These are phyloP conservation scores for Fusarium sp. DNA, from an alignment of 2,329 filamentous ascomycete species.

Conservation along the genomic window DNA sequence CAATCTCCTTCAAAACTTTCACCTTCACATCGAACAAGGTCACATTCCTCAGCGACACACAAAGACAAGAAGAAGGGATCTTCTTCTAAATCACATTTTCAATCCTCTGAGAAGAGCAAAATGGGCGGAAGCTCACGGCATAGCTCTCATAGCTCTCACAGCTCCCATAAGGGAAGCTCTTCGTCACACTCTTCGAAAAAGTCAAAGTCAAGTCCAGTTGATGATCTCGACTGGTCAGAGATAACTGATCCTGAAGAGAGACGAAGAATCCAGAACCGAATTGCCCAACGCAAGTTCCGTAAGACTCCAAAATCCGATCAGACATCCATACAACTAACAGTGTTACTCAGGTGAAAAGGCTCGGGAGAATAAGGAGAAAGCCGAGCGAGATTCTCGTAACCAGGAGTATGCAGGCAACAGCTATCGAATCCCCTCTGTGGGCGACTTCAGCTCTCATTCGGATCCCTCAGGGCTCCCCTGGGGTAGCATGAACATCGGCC, in stretches of 20 bases:
- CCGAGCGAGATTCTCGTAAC: conserved; percentile 72
- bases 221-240: conserved; percentile 73
- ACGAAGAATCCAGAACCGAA: conserved; percentile 79
- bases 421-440: conserved; percentile 70
- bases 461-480: conserved; percentile 75
- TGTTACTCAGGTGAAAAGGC: conserved; percentile 71
- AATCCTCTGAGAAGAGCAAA: conserved; percentile 14
- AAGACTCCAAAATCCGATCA: conserved; percentile 47
- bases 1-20: conserved; percentile 18
- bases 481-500: conserved; percentile 74
- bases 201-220: conserved; percentile 56
- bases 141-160: conserved; percentile 32
- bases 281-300: conserved; percentile 83
- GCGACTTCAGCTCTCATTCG: conserved; percentile 62
- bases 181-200: conserved; percentile 50
- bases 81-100: conserved; percentile 6
- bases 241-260: conserved; percentile 77
- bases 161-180: conserved; percentile 44
- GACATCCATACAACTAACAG: background rate
- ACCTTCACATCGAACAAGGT: conserved; percentile 30
- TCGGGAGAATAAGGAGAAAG: conserved; percentile 73
- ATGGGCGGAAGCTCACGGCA: conserved; percentile 43
- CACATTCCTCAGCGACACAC: conserved; percentile 14
- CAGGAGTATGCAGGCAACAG: conserved; percentile 70
- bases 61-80: conserved; percentile 35